Evolutionary conservation across 305 asterid species (phyloP), one percentile per base, ranked within the genome.

Genomic region (Ruellia speciosa): DNA sequence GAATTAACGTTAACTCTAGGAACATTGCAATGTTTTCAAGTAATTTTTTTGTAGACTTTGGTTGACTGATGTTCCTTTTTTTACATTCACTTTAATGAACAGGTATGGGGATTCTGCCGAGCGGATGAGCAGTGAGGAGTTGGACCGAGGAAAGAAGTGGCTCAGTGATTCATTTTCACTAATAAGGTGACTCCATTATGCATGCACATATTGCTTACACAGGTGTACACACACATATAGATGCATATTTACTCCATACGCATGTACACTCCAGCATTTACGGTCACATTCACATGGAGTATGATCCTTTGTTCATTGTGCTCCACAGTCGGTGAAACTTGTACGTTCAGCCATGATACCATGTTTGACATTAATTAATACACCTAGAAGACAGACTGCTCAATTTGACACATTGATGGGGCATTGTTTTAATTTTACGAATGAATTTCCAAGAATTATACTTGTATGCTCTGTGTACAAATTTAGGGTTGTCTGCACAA

Each of bases 91-190:
- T 41, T 24, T 52, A 49, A 35, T 62, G 20, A 52, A 59, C 75
- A 87, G 97, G 77, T 92, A 92, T 54, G 96, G 87, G 56, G 75
- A 78, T 68, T 60, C 62, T 54, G 70, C 63, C 58, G 82, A 80
- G 62, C 75, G 96, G 73, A 90, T 90, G 79, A 85, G 79, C 39
- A 28, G 49, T 57, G 87, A 82, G 74, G 98, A 88, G 49, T 74
- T 90, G 50, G 94, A 83, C 70, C 63, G 67, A 78, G 98, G 96
- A 71, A 88, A 85, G 77, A 79, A 70, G 78, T 90, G 98, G 98
- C 95, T 90, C 62, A 70, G 79, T 37, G 86, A 88, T 64, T 80
- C 96, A 43, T 90, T 88, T 77, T 66, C 77, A 64, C 81, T 90
- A 52, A 90, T 90, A 73, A 75, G 97, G 97, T 86, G 54, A 64